Conservation (phyloP, 164 flowering plant species). For the Annona squamosa region DNA sequence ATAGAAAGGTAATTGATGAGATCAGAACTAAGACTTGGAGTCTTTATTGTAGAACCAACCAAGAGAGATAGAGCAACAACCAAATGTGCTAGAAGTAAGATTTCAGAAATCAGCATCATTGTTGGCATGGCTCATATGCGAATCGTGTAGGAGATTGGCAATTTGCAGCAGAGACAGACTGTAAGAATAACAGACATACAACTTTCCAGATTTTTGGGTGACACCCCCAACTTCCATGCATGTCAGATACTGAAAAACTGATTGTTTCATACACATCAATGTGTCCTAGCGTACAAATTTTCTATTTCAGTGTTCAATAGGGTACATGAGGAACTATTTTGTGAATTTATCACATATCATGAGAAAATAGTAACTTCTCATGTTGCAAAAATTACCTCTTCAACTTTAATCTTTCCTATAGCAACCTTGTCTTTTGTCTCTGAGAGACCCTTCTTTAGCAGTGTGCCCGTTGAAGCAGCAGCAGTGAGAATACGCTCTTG, state of each 20-base stretch:
- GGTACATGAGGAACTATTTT: background rate
- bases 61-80: background rate
- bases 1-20: background rate
- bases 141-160: background rate
- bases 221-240: background rate
- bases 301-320: background rate
- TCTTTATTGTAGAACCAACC: background rate
- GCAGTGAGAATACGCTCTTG: conserved; percentile 73
- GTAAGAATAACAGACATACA: background rate
- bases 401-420: conserved; percentile 83
- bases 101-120: background rate
- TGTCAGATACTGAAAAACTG: too few species aligned
- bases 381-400: conserved; percentile 44
- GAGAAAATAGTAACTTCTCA: too few species aligned
- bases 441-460: conserved; percentile 64
- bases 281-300: background rate
- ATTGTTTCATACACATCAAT: background rate
- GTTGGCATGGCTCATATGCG: background rate
- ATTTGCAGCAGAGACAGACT: background rate
- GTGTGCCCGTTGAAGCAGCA: conserved; percentile 71
- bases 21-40: background rate
- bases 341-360: background rate
- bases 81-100: background rate
- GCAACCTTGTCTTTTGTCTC: conserved; percentile 83
- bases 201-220: background rate